Evolutionary conservation across 225 moss, liverwort and hornwort genomes (phyloP), one percentile per base, ranked within the genome.

Genomic region (Physcomitrellopsis africana): DNA sequence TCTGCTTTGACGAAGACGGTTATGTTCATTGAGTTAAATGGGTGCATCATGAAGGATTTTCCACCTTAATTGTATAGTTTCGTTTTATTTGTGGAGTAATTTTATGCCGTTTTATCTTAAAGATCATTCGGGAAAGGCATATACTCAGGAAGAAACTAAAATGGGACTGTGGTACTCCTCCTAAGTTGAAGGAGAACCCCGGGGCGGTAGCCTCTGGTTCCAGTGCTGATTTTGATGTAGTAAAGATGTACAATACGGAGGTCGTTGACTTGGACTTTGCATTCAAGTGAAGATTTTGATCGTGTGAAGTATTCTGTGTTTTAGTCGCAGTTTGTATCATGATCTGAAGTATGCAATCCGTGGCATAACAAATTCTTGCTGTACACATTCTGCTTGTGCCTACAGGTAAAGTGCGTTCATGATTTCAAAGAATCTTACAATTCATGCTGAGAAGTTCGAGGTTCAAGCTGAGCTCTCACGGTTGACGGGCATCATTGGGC

Each of bases 401-500:
- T 84, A 49, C 74, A 91, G 91, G 81, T 88, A 88, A 72, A 70
- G 32, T 37, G 32, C 7, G 32, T 5, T 37, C 32, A 37, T 37
- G 32, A 7, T 0, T 37, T 37, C 7, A 0, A 88, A 65, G 60
- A 63, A 78, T 72, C 57, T 86, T 56, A 80, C 84, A 65, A 61
- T 74, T 12, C 17, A 84, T 49, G 69, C 84, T 9, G 86, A 91
- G 78, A 91, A 91, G 73, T 88, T 68, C 51, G 91, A 91, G 82
- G 88, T 91, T 63, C 91, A 88, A 67, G 91, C 91, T 20, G 91
- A 88, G 79, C 88, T 91, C 37, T 88, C 88, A 18, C 75, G 91
- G 77, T 79, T 88, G 78, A 91, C 87, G 91, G 91, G 86, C 72
- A 91, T 91, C 48, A 86, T 88, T 68, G 87, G 88, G 75, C 84